Evolutionary conservation across 257 asterid genomes (phyloP), one percentile per base, ranked within the genome.

Genomic region (Prunella vulgaris): DNA sequence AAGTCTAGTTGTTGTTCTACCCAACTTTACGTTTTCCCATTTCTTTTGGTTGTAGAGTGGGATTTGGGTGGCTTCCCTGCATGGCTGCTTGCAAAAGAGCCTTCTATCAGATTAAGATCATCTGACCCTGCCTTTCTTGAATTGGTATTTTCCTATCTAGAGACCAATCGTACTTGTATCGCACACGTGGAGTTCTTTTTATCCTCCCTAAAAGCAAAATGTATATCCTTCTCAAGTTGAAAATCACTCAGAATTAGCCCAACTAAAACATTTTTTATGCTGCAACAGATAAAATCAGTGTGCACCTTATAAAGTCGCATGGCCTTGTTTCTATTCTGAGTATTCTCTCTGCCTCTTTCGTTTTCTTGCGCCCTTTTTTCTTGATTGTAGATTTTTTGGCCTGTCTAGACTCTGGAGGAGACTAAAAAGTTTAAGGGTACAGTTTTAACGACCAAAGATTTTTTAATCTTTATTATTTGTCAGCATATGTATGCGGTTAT

Each of bases 61-160:
- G 99, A 93, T 81, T 87, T 93, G 33, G 99, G 99, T 56, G 99
- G 99, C 71, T 84, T 93, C 75, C 99, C 99, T 56, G 87, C 96
- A 73, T 93, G 99, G 99, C 68, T 93, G 77, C 92, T 93, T 64
- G 83, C 96, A 38, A 64, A 85, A 79, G 93, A 93, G 74, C 99
- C 99, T 64, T 76, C 86, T 24, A 24, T 93, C 64, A 84, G 72
- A 76, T 79, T 93, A 71, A 82, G 99, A 78, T 93, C 99, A 66
- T 88, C 99, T 21, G 97, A 90, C 68, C 95, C 95, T 44, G 83
- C 85, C 64, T 93, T 84, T 72, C 84, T 87, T 71, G 63, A 74
- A 82, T 85, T 84, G 89, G 99, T 90, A 88, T 71, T 30, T 56
- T 70, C 61, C 22, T 17, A 8, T 25, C 48, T 30, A 24, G 30